Percentiles rank a stretch among this genome's conserved stretches.
These are phyloP conservation scores for Amaranthus hypochondriacus DNA, from an alignment of 148 eudicot species.

Conservation along the genomic window DNA sequence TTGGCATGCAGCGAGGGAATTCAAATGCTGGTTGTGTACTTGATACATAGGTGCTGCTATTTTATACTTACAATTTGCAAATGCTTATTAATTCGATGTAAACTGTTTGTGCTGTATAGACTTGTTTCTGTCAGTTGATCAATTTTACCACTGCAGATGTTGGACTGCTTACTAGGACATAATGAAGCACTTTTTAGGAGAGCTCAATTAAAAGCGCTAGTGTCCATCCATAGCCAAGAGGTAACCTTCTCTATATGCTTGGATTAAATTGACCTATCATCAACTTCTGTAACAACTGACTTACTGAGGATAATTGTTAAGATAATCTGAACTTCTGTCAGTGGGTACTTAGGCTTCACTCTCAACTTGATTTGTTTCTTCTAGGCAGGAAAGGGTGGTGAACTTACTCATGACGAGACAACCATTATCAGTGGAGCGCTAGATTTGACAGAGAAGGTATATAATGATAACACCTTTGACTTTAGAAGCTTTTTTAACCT, in stretches of 20 bases:
- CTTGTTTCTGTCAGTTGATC: too few relatives aligned
- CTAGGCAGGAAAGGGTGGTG: constrained; percentile 96
- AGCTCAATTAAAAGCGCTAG: constrained; percentile 92
- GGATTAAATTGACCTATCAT: neutral
- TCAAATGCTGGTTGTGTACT: too few relatives aligned
- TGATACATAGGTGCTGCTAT: too few relatives aligned
- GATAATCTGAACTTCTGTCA: neutral
- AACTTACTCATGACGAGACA: constrained; percentile 95
- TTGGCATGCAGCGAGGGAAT: too few relatives aligned
- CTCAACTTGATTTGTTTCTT: neutral
- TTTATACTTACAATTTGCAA: too few relatives aligned
- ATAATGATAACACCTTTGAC: neutral
- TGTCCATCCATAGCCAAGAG: constrained; percentile 81
- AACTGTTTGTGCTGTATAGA: too few relatives aligned
- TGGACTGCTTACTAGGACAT: constrained; percentile 79
- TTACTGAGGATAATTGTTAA: neutral
- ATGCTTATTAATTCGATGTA: too few relatives aligned
- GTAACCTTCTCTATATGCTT: constrained; percentile 23
- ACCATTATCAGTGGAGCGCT: constrained; percentile 97
- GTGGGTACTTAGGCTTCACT: neutral
- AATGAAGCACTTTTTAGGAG: constrained; percentile 80
- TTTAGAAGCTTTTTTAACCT: neutral
- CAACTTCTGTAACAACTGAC: neutral
- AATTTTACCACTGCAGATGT: constrained; percentile 38
- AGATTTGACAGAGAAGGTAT: constrained; percentile 60